These are phyloP conservation scores for Rosa lucieae DNA, from an alignment of 306 rosid genomes.

Conservation along the genomic window DNA sequence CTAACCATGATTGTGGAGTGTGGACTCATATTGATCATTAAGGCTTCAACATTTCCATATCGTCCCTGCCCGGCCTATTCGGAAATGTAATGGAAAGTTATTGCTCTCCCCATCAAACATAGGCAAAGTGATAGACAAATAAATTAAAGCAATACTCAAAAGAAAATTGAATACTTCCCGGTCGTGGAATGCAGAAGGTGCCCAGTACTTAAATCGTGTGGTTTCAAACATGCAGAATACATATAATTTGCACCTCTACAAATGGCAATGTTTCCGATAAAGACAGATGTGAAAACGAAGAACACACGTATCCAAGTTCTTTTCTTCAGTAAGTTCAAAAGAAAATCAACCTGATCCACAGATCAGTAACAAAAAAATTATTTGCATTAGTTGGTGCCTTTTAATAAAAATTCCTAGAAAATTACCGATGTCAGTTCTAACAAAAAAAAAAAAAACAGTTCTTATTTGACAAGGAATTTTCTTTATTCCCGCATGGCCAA, in stretches of 20 bases:
- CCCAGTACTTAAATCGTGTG: background rate
- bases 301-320: background rate
- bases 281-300: background rate
- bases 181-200: background rate
- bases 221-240: background rate
- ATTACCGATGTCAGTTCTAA: background rate
- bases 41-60: background rate
- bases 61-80: background rate
- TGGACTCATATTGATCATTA: background rate
- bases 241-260: background rate
- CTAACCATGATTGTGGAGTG: background rate
- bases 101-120: background rate
- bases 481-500: background rate
- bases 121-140: background rate
- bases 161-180: background rate
- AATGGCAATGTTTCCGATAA: background rate
- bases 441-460: too few relatives aligned
- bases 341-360: too few relatives aligned
- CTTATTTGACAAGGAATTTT: too few relatives aligned
- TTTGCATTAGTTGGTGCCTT: background rate
- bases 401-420: background rate
- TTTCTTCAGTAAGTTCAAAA: background rate
- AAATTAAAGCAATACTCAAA: background rate
- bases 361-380: background rate
- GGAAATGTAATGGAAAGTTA: background rate